Base-by-base conservation (phyloP, 768 basidiomycete genomes). In the Lentinula raphanica region DNA sequence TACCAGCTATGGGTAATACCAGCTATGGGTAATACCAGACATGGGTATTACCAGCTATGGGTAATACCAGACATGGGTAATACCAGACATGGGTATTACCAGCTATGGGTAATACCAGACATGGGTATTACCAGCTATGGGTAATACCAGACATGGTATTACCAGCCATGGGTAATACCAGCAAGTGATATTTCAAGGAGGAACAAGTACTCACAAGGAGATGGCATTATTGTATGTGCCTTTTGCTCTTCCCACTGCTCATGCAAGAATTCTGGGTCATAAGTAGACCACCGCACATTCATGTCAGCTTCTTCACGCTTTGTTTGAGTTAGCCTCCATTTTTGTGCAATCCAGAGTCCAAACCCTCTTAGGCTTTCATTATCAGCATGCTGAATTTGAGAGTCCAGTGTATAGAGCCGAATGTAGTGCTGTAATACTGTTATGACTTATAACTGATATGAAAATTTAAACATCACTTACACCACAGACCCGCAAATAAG, bases 181-280 rank as follows among this genome's bases (percentile, higher is more conserved):
- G 5, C 5, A 5, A 32, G 5, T 5, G 5, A 32, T 5, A 32
- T 5, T 32, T n/a, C n/a, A 32, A 25, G 21, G 6, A 13, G 4
- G 8, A 54, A 28, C 8, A 54, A 19, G n/a, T n/a, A 71, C 60
- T 9, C 67, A 60, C 42, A 66, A 66, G 49, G 56, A 13, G 35
- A 25, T 6, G 60, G 60, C 23, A 32, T 28, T 3, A 49, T 62
- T 25, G 50, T 46, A 3, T 42, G 23, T 12, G 13, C 19, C 38
- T 61, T 48, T 32, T 61, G 62, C 7, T 28, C 19, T 28, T 54
- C 28, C 62, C 62, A 58, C 38, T 63, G 56, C 48, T 46, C 51
- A 39, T 25, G 60, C 6, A 64, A 56, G n/a, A 45, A 27, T 6
- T 21, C 5, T 13, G 45, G 45, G 45, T 23, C 23, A 19, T 23